phyloP scores from a whole-genome alignment of 2,329 filamentous ascomycete genomes.

The Claviceps pazoutovae region DNA sequence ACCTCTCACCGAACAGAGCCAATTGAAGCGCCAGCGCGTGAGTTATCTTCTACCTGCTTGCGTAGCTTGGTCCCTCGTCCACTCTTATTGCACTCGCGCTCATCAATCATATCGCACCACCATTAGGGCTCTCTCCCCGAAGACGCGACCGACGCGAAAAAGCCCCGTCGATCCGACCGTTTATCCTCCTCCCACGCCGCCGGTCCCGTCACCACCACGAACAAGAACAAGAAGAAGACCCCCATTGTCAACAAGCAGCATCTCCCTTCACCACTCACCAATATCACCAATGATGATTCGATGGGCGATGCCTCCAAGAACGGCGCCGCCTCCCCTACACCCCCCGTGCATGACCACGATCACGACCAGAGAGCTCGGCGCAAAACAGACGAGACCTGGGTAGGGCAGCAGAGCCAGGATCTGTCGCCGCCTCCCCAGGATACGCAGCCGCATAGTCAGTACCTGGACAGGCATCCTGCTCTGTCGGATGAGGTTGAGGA shows the following conservation, averaged over 20 bases:
- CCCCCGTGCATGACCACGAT: slow-evolving; percentile 45
- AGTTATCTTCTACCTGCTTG: slow-evolving; percentile 19
- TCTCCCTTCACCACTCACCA: slow-evolving; percentile 69
- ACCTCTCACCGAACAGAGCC: slow-evolving; percentile 58
- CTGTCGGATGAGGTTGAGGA: slow-evolving; percentile 75
- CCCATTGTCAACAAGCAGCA: slow-evolving; percentile 50
- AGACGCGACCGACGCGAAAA: slow-evolving; percentile 58
- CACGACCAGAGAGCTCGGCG: slow-evolving; percentile 32
- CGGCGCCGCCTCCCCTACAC: slow-evolving; percentile 55
- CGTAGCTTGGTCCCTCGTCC: slow-evolving; percentile 7
- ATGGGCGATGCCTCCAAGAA: slow-evolving; percentile 47
- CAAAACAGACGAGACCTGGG: slow-evolving; percentile 33
- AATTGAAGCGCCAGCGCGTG: slow-evolving; percentile 72
- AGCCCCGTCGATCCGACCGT: slow-evolving; percentile 66
- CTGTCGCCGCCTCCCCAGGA: slow-evolving; percentile 52
- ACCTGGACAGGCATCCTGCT: slow-evolving; percentile 54
- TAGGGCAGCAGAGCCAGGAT: slow-evolving; percentile 24
- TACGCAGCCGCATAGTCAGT: slow-evolving; percentile 51
- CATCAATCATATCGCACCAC: slow-evolving; percentile 8
- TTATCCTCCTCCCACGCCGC: slow-evolving; percentile 27
- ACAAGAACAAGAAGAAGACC: slow-evolving; percentile 29
- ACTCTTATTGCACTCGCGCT: slow-evolving; percentile 10
- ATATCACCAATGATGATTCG: slow-evolving; percentile 41
- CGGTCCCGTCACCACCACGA: slow-evolving; percentile 17
- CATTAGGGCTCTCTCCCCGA: slow-evolving; percentile 51